Conservation (phyloP, 345 rosid genomes). For the Pelargonium nanum region DNA sequence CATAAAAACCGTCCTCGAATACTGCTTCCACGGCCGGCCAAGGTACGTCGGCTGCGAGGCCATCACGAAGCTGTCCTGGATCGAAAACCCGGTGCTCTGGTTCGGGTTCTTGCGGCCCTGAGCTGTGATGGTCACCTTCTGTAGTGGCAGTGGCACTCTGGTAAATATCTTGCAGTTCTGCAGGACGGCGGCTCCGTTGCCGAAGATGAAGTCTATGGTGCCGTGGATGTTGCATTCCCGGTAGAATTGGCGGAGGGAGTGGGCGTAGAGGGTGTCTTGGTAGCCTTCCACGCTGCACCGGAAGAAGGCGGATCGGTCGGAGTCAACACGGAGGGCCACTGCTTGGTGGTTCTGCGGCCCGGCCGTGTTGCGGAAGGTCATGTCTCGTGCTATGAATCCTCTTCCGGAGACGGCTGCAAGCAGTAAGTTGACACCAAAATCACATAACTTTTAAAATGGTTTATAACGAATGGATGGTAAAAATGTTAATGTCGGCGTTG, state of each 20-base stretch:
- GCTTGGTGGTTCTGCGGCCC: slow-evolving; percentile 70
- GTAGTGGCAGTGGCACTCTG: slow-evolving; percentile 55
- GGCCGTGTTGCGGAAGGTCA: slow-evolving; percentile 74
- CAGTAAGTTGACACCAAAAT: background rate
- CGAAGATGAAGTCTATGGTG: slow-evolving; percentile 85
- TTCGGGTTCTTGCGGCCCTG: slow-evolving; percentile 61
- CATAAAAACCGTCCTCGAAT: slow-evolving; percentile 73
- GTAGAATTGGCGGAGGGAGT: slow-evolving; percentile 78
- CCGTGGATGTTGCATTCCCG: slow-evolving; percentile 72
- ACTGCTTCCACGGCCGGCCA: slow-evolving; percentile 87
- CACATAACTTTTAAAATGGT: background rate
- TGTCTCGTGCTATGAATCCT: slow-evolving; percentile 80
- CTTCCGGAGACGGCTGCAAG: slow-evolving; percentile 74
- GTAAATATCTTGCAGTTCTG: slow-evolving; percentile 66
- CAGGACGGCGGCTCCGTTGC: slow-evolving; percentile 68
- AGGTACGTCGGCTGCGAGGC: slow-evolving; percentile 63
- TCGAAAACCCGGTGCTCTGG: slow-evolving; percentile 69
- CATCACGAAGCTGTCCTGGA: slow-evolving; percentile 50
- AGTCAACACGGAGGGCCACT: slow-evolving; percentile 65
- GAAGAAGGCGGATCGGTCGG: slow-evolving; percentile 67
- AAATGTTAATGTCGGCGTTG: too few species aligned
- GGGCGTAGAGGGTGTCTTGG: slow-evolving; percentile 83
- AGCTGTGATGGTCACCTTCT: slow-evolving; percentile 70
- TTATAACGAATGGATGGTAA: too few species aligned
- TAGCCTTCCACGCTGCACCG: slow-evolving; percentile 73